Evolutionary conservation across 306 rosid species (phyloP).

Genomic region (Crotalaria pallida): DNA sequence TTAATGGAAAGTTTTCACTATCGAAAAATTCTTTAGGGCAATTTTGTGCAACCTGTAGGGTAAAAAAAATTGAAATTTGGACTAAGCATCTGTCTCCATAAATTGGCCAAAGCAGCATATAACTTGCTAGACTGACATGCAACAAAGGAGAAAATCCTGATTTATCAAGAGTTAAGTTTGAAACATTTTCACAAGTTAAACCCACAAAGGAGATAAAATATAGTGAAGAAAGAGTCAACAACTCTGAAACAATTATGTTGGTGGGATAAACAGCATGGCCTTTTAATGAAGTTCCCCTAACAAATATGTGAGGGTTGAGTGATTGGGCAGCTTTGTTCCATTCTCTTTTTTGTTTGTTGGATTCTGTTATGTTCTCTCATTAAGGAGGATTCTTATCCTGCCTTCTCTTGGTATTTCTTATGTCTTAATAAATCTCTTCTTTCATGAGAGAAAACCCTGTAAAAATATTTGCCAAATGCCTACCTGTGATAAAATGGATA

Average conservation of each 20-base stretch:
- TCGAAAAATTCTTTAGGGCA: slow-evolving; percentile 64
- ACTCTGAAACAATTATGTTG: neutral
- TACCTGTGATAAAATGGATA: slow-evolving; percentile 81
- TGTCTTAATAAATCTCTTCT: neutral
- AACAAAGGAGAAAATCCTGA: slow-evolving; percentile 13
- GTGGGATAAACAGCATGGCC: neutral
- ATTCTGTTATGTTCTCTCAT: neutral
- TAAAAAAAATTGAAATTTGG: slow-evolving; percentile 35
- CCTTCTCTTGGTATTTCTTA: neutral
- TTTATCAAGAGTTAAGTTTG: neutral
- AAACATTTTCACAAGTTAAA: neutral
- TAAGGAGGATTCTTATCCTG: neutral
- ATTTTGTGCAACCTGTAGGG: slow-evolving; percentile 67
- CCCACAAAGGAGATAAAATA: slow-evolving; percentile 2
- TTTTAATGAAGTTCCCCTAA: neutral
- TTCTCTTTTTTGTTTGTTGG: neutral
- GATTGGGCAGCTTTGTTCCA: neutral
- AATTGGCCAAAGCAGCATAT: slow-evolving; percentile 7
- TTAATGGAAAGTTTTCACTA: slow-evolving; percentile 53
- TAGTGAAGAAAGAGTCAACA: neutral
- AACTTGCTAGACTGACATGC: neutral
- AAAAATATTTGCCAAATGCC: neutral
- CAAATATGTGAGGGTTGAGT: neutral
- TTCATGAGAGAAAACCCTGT: neutral
- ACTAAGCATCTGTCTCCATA: slow-evolving; percentile 1